These are phyloP conservation scores for Calocybe gangraenosa DNA, from an alignment of 768 basidiomycete species.

Conservation along the genomic window DNA sequence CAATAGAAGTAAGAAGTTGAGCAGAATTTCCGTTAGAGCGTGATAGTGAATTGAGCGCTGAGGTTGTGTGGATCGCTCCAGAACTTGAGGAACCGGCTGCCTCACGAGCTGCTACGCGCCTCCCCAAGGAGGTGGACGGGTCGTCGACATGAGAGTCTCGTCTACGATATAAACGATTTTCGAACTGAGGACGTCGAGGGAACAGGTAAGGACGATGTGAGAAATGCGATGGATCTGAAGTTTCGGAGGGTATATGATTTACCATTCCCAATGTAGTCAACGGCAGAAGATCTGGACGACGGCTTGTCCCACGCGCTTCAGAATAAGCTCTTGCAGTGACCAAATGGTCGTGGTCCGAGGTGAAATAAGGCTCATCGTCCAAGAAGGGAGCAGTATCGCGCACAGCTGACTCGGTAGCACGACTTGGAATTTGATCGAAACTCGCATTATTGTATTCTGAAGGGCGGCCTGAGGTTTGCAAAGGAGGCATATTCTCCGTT, in stretches of 20 bases:
- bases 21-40: constrained; percentile 9
- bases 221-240: background rate
- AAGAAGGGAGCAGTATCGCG: constrained; percentile 32
- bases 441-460: no score
- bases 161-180: constrained; percentile 21
- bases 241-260: constrained; percentile 2
- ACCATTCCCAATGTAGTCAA: background rate
- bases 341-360: background rate
- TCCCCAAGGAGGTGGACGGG: constrained; percentile 32
- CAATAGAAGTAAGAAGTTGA: constrained; percentile 16
- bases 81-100: constrained; percentile 21
- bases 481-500: constrained; percentile 29
- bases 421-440: background rate
- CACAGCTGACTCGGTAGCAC: constrained; percentile 16
- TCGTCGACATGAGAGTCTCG: constrained; percentile 26
- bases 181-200: constrained; percentile 23
- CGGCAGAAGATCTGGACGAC: constrained; percentile 1
- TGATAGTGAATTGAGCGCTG: constrained; percentile 10
- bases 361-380: constrained; percentile 1
- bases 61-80: background rate
- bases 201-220: constrained; percentile 6
- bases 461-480: background rate
- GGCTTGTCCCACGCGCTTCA: background rate
- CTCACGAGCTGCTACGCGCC: constrained; percentile 36
- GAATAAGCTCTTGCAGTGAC: no score